These are phyloP conservation scores for Aspergillus bridgeri DNA, from an alignment of 495 filamentous ascomycete genomes.

Conservation along the genomic window DNA sequence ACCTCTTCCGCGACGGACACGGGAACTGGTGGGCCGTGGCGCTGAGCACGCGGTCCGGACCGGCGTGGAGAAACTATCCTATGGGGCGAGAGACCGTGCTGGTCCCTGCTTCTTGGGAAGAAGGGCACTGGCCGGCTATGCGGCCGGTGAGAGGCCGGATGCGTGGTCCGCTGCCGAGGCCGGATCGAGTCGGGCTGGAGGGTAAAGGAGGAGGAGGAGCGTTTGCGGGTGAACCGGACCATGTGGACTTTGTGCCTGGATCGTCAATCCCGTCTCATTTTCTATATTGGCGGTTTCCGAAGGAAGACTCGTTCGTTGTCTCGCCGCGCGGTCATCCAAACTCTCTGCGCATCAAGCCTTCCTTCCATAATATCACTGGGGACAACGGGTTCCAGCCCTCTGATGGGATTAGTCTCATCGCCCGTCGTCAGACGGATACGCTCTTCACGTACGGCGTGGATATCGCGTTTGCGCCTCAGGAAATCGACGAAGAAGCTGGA, in stretches of 20 bases:
- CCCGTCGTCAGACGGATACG: conserved; percentile 14
- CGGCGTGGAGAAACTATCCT: conserved; percentile 41
- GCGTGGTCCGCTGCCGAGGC: background rate
- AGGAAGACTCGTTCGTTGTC: background rate
- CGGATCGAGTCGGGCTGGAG: background rate
- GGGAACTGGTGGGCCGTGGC: conserved; percentile 55
- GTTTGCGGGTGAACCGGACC: conserved; percentile 7
- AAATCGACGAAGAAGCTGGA: conserved; percentile 11
- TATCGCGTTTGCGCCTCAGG: conserved; percentile 4
- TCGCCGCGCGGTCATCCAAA: conserved; percentile 10
- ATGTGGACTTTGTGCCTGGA: conserved; percentile 8
- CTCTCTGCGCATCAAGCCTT: conserved; percentile 12
- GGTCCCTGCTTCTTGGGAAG: conserved; percentile 48
- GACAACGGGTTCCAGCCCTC: background rate
- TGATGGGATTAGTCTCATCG: conserved; percentile 6
- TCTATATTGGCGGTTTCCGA: conserved; percentile 15
- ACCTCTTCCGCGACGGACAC: conserved; percentile 40
- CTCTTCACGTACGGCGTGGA: conserved; percentile 18
- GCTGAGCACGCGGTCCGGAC: conserved; percentile 41
- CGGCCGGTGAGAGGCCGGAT: conserved; percentile 26
- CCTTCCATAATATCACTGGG: conserved; percentile 3
- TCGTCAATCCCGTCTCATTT: conserved; percentile 11
- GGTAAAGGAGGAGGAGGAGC: background rate
- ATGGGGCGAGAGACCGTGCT: conserved; percentile 62
- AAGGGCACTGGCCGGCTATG: conserved; percentile 24